Conservation (phyloP, 2,329 filamentous ascomycete species). For the Calonectria pseudoturangicola region DNA sequence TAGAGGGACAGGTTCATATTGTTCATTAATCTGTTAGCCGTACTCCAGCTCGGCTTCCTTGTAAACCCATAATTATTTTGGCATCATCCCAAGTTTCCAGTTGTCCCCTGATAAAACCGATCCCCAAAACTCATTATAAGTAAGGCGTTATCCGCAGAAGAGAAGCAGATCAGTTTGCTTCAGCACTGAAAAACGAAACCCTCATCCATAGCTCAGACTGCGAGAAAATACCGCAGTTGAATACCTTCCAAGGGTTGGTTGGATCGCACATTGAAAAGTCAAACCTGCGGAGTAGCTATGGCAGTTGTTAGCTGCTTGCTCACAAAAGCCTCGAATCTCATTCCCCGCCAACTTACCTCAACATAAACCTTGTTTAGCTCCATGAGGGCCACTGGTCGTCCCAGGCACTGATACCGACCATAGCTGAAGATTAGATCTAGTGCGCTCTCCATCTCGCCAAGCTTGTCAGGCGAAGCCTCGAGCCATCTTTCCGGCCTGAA, state of each 20-base stretch:
- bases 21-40: too few relatives aligned
- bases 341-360: conserved; percentile 58
- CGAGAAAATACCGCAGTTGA: conserved; percentile 56
- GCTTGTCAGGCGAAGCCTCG: conserved; percentile 56
- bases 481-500: conserved; percentile 63
- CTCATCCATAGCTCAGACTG: conserved; percentile 57
- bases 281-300: conserved; percentile 57
- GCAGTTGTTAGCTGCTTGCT: not conserved
- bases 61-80: not conserved
- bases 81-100: not conserved
- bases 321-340: fast-evolving
- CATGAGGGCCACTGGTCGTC: conserved; percentile 61
- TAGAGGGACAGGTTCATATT: too few relatives aligned
- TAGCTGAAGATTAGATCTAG: conserved; percentile 63
- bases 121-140: not conserved
- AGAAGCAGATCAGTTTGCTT: not conserved
- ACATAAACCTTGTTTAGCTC: conserved; percentile 64
- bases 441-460: conserved; percentile 59
- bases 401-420: conserved; percentile 63
- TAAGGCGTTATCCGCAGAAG: not conserved
- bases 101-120: not conserved
- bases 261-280: conserved; percentile 58
- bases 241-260: conserved; percentile 56
- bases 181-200: not conserved
- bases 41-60: not conserved